phyloP scores from a whole-genome alignment of 345 rosid genomes.

The Cochlearia excelsa region DNA sequence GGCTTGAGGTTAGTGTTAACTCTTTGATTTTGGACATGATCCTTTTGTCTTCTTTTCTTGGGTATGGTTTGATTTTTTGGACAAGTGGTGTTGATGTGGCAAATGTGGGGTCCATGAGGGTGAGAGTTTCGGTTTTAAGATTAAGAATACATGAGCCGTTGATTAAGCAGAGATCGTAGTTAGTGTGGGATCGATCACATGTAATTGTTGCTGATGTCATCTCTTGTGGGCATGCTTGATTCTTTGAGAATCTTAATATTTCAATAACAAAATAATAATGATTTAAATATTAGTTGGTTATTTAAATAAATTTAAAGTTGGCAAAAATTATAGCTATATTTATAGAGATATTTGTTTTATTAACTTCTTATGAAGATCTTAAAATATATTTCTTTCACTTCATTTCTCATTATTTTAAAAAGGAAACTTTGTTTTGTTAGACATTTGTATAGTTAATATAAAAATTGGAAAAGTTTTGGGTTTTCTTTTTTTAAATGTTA shows the following conservation, averaged over 20 bases:
- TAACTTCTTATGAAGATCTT: too few species aligned
- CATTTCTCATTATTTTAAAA: too few species aligned
- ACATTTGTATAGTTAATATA: too few species aligned
- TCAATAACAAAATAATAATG: too few species aligned
- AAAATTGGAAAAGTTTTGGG: too few species aligned
- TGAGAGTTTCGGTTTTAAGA: conserved; percentile 39
- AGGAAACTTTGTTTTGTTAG: too few species aligned
- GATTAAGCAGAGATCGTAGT: conserved; percentile 51
- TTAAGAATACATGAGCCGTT: conserved; percentile 45
- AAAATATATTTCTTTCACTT: too few species aligned
- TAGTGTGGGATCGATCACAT: conserved; percentile 48
- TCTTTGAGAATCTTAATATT: background rate
- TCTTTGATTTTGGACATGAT: conserved; percentile 43
- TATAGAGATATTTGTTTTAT: too few species aligned
- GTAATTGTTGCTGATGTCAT: conserved; percentile 27
- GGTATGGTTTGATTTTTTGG: conserved; percentile 53
- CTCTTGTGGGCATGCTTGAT: conserved; percentile 8
- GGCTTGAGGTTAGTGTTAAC: conserved; percentile 40
- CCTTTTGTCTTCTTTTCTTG: conserved; percentile 45
- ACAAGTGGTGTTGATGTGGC: conserved; percentile 2
- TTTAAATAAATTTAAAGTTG: too few species aligned
- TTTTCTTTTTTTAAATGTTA: too few species aligned
- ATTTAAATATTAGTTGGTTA: too few species aligned
- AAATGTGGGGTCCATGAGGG: conserved; percentile 20
- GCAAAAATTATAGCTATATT: too few species aligned